phyloP scores from a whole-genome alignment of 1,284 basidiomycete species.

The Ceratobasidium sp. region DNA sequence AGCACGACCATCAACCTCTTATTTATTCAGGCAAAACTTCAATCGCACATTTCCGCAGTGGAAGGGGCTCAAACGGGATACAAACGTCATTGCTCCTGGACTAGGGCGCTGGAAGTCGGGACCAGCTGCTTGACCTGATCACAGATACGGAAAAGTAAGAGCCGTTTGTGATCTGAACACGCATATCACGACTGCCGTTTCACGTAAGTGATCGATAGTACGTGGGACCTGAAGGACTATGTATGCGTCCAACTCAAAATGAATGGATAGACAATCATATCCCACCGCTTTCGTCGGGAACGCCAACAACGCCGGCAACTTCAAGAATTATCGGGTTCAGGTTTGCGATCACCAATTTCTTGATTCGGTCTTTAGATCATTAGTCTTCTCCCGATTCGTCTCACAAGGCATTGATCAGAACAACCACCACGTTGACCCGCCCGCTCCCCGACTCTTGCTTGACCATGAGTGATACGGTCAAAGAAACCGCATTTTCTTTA shows the following conservation, averaged over 20 bases:
- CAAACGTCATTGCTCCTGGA: conserved; percentile 8
- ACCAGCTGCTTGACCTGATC: conserved; percentile 20
- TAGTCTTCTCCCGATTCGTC: background rate
- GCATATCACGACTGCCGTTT: background rate
- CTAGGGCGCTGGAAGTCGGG: conserved; percentile 40
- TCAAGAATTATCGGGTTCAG: no score
- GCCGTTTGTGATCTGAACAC: background rate
- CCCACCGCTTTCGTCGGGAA: no score
- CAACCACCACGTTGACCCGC: background rate
- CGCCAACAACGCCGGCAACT: no score
- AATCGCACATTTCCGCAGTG: conserved; percentile 32
- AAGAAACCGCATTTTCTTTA: conserved; percentile 1
- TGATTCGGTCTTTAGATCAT: no score
- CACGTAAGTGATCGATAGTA: no score
- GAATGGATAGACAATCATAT: no score
- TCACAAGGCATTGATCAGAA: background rate
- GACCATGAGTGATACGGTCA: background rate
- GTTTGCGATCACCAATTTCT: no score
- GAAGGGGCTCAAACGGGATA: conserved; percentile 18
- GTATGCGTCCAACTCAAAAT: no score
- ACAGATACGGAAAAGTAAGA: background rate
- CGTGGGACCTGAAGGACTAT: no score
- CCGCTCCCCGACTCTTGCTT: background rate
- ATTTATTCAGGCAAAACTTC: conserved; percentile 35
- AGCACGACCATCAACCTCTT: background rate